A percentile compares a stretch with the other conserved stretches of the same genome.
These are phyloP conservation scores for Starmerella geochares DNA, from an alignment of 805 yeast species.

Conservation along the genomic window DNA sequence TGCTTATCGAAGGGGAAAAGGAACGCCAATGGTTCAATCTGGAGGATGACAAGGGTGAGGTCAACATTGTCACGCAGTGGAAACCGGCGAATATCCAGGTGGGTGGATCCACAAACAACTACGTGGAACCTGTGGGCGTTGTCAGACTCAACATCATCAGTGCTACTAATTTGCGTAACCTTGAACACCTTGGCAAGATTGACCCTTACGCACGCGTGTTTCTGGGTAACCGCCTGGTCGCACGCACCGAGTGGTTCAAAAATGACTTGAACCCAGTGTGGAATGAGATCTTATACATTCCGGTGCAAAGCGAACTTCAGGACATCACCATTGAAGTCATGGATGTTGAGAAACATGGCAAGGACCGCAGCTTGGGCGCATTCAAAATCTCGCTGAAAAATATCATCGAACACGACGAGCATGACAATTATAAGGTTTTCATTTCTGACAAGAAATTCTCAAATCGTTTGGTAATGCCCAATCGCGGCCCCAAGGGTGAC, in stretches of 20 bases:
- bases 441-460: conserved; percentile 47
- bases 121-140: conserved; percentile 91
- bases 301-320: conserved; percentile 76
- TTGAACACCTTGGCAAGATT: conserved; percentile 80
- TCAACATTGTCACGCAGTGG: conserved; percentile 64
- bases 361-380: conserved; percentile 80
- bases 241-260: conserved; percentile 61
- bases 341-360: conserved; percentile 74
- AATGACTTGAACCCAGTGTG: conserved; percentile 70
- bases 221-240: conserved; percentile 64
- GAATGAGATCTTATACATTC: conserved; percentile 72
- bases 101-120: conserved; percentile 64
- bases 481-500: conserved; percentile 73
- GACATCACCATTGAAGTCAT: conserved; percentile 75
- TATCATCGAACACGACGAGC: conserved; percentile 48
- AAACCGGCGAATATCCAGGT: conserved; percentile 63
- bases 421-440: conserved; percentile 55
- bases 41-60: conserved; percentile 55
- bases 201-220: conserved; percentile 83
- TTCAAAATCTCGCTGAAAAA: conserved; percentile 60
- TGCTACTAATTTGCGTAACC: conserved; percentile 67
- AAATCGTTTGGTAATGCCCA: conserved; percentile 56
- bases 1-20: conserved; percentile 68
- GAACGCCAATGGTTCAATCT: conserved; percentile 71
- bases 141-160: conserved; percentile 57